These are phyloP conservation scores for Paspalum notatum DNA, from an alignment of 176 grass and related monocot genomes.

Conservation along the genomic window DNA sequence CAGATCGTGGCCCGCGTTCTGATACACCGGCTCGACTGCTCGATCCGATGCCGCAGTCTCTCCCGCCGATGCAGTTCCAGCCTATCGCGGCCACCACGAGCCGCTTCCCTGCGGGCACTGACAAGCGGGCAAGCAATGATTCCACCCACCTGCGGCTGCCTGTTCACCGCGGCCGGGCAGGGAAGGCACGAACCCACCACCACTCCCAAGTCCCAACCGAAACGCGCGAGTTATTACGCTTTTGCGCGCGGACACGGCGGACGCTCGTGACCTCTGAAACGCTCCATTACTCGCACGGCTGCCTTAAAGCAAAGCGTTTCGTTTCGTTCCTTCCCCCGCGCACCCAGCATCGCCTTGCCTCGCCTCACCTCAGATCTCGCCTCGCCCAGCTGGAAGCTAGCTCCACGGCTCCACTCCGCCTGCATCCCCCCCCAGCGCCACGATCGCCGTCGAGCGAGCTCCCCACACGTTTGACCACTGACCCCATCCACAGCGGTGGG, in stretches of 20 bases:
- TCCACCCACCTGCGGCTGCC: constrained; percentile 11
- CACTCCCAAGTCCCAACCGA: constrained; percentile 1
- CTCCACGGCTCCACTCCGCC: background rate
- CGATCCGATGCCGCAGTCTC: constrained; percentile 34
- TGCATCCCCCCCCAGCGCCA: background rate
- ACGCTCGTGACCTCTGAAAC: constrained; percentile 42
- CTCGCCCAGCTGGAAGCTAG: background rate
- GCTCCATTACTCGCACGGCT: constrained; percentile 34
- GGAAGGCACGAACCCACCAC: background rate
- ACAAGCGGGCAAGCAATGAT: constrained; percentile 38
- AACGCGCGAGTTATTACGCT: constrained; percentile 55
- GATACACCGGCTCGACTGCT: background rate
- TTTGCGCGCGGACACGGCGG: constrained; percentile 32
- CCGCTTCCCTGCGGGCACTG: background rate
- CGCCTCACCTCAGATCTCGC: constrained; percentile 35
- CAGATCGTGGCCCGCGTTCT: background rate
- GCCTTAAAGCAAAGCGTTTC: constrained; percentile 37
- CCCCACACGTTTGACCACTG: constrained; percentile 1
- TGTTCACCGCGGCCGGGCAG: background rate
- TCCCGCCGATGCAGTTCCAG: constrained; percentile 23
- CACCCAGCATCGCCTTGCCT: background rate
- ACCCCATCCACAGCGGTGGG: background rate
- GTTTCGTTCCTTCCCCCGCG: background rate
- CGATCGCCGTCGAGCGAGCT: constrained; percentile 29
- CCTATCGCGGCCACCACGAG: background rate